Conservation (phyloP, 768 basidiomycete genomes). For the Xerocomus spinulosus region DNA sequence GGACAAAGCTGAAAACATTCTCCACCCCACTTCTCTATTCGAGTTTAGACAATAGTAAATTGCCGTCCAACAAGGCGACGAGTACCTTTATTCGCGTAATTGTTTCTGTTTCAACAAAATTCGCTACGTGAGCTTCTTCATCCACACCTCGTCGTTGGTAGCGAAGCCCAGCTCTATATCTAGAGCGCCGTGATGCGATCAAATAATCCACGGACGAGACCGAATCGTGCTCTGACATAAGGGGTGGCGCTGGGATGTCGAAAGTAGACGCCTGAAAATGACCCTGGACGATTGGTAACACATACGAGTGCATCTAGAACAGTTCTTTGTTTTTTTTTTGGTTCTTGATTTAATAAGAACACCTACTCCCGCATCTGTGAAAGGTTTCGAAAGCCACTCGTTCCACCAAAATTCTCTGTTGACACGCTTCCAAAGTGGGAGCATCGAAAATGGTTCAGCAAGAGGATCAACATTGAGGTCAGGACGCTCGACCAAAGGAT, state of each 20-base stretch:
- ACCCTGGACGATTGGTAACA: constrained; percentile 92
- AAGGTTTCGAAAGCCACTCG: constrained; percentile 76
- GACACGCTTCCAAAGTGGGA: constrained; percentile 89
- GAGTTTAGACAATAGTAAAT: not conserved
- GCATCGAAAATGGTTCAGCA: constrained; percentile 66
- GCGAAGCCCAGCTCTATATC: constrained; percentile 85
- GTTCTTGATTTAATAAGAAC: not conserved
- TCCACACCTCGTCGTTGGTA: constrained; percentile 96
- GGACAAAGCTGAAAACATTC: constrained; percentile 85
- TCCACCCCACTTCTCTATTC: constrained; percentile 63
- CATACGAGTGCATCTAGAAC: constrained; percentile 69
- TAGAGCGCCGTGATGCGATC: constrained; percentile 80
- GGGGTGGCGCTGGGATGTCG: constrained; percentile 44
- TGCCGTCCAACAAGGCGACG: constrained; percentile 10
- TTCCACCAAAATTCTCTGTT: constrained; percentile 98
- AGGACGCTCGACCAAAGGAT: constrained; percentile 19
- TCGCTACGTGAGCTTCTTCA: constrained; percentile 88
- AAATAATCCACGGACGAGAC: constrained; percentile 62
- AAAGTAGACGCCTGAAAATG: constrained; percentile 78
- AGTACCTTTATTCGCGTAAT: constrained; percentile 80
- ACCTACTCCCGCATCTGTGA: constrained; percentile 82
- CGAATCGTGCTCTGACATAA: constrained; percentile 34
- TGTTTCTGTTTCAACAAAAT: constrained; percentile 94
- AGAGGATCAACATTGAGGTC: constrained; percentile 46
- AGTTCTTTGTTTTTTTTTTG: not conserved